Evolutionary conservation across 129 eudicot species (phyloP).

Genomic region (Logfia minima): DNA sequence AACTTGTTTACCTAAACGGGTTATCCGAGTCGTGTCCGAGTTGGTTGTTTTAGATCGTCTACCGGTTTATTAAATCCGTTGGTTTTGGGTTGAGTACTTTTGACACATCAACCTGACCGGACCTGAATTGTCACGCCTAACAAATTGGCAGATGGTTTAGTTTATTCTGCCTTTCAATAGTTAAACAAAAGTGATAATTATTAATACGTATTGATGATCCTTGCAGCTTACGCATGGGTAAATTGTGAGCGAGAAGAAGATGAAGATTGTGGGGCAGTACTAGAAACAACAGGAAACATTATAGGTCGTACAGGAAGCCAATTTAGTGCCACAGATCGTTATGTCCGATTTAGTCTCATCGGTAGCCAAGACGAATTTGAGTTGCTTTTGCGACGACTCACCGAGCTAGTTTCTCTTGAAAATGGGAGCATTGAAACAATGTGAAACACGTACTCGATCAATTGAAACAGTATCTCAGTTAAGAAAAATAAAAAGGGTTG

Average conservation of each 20-base stretch:
- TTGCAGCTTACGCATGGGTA: conserved; percentile 73
- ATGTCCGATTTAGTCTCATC: conserved; percentile 61
- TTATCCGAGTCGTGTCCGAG: not conserved
- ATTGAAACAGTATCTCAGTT: not conserved
- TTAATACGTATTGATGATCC: not conserved
- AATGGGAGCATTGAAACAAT: conserved; percentile 11
- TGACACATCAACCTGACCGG: not conserved
- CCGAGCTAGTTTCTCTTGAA: conserved; percentile 41
- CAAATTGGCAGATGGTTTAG: not conserved
- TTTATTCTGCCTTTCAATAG: not conserved
- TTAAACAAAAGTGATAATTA: not conserved
- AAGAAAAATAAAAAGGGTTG: not conserved
- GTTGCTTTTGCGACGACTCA: conserved; percentile 38
- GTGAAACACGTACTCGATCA: conserved; percentile 7
- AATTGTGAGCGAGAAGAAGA: conserved; percentile 71
- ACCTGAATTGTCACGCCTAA: not conserved
- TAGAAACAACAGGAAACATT: conserved; percentile 46
- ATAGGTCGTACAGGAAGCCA: conserved; percentile 44
- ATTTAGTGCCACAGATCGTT: conserved; percentile 43
- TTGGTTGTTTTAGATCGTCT: not conserved
- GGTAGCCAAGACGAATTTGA: conserved; percentile 63
- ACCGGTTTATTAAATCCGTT: no score
- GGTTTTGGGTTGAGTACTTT: not conserved
- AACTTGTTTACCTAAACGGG: no score
- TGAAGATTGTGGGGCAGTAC: conserved; percentile 42